Percentiles rank a stretch among this genome's conserved stretches.
These are phyloP conservation scores for Vaccinium corymbosum DNA, from an alignment of 148 eudicot genomes.

Conservation along the genomic window DNA sequence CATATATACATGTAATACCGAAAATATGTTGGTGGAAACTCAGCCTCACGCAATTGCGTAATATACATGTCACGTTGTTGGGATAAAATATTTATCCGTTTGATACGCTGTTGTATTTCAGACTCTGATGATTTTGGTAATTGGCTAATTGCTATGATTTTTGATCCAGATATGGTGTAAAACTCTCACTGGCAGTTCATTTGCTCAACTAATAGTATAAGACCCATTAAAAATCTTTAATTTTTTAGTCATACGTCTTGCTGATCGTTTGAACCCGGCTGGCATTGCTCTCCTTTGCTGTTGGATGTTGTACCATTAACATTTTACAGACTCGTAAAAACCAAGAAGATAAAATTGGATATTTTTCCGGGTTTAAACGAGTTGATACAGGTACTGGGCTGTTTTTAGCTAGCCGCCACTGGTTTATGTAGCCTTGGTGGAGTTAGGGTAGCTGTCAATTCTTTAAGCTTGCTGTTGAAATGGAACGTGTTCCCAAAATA, in stretches of 20 bases:
- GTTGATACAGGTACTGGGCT: neutral
- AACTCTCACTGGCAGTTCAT: neutral
- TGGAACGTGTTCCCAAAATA: neutral
- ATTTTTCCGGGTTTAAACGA: neutral
- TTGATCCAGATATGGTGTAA: neutral
- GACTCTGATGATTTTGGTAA: neutral
- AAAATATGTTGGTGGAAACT: too few species aligned
- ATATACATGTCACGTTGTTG: neutral
- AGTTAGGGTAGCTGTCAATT: neutral
- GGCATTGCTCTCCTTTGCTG: neutral
- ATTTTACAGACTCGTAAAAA: neutral
- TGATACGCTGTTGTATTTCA: slow-evolving; percentile 7
- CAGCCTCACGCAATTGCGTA: neutral
- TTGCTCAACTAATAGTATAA: neutral
- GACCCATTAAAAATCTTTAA: neutral
- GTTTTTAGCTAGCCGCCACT: neutral
- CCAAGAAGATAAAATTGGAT: neutral
- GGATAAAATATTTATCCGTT: neutral
- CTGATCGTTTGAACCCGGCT: neutral
- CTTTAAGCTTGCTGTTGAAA: neutral
- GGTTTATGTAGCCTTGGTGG: neutral
- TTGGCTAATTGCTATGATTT: neutral
- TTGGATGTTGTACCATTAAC: neutral
- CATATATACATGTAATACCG: too few species aligned
- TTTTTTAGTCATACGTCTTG: neutral